Evolutionary conservation across 2,329 filamentous ascomycete genomes (phyloP).

Genomic region (Monosporascus ibericus): DNA sequence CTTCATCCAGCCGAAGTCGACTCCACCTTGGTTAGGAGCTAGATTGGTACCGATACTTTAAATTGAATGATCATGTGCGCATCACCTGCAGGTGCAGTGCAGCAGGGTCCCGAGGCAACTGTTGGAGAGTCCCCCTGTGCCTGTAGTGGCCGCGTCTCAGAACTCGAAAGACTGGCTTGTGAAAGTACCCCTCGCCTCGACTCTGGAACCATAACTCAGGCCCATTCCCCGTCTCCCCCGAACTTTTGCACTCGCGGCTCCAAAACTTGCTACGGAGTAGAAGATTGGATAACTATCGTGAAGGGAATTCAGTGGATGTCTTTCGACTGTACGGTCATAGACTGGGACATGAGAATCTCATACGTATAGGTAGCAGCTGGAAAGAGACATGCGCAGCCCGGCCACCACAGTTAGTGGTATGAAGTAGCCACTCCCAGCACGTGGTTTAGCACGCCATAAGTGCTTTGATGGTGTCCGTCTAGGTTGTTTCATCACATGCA

Average conservation of each 20-base stretch:
- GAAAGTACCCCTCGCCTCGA: neutral
- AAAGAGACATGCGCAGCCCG: neutral
- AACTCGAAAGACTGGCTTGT: neutral
- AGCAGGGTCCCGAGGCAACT: neutral
- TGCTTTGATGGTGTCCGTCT: too few relatives aligned
- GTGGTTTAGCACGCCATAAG: too few relatives aligned
- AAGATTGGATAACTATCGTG: neutral
- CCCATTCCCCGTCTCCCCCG: too few relatives aligned
- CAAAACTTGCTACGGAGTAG: too few relatives aligned
- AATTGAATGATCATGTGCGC: constrained; percentile 1
- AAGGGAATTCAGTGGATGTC: neutral
- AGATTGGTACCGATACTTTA: neutral
- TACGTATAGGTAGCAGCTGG: neutral
- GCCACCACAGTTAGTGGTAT: neutral
- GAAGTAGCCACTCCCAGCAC: too few relatives aligned
- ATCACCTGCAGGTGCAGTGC: neutral
- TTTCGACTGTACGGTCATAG: neutral
- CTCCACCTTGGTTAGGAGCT: neutral
- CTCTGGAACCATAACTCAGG: too few relatives aligned
- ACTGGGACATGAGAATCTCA: neutral
- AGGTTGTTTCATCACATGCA: too few relatives aligned
- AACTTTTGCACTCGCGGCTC: too few relatives aligned
- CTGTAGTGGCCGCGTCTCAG: neutral
- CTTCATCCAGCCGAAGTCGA: neutral
- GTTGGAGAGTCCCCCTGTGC: neutral